phyloP scores from a whole-genome alignment of 2,329 filamentous ascomycete species.

The Thielaviopsis cerberus region DNA sequence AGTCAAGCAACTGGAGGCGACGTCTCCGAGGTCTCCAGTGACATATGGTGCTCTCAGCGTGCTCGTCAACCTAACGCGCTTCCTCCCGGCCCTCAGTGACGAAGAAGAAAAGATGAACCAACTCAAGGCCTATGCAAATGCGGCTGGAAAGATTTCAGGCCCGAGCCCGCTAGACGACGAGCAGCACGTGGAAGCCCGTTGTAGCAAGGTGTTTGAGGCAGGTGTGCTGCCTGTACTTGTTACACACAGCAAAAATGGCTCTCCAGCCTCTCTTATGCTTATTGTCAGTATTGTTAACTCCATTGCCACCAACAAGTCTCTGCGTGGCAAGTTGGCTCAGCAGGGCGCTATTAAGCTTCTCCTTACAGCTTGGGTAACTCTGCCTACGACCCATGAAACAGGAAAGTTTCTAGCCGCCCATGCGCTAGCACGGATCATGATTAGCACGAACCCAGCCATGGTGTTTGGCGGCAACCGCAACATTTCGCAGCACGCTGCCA shows the following conservation, averaged over 20 bases:
- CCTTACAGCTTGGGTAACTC: slow-evolving; percentile 47
- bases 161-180: slow-evolving; percentile 58
- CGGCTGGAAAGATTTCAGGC: slow-evolving; percentile 45
- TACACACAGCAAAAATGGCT: slow-evolving; percentile 53
- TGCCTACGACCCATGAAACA: slow-evolving; percentile 32
- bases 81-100: slow-evolving; percentile 59
- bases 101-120: slow-evolving; percentile 86
- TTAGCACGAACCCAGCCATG: slow-evolving; percentile 67
- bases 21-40: slow-evolving; percentile 45
- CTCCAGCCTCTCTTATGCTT: slow-evolving; percentile 50
- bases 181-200: slow-evolving; percentile 55
- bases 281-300: slow-evolving; percentile 61
- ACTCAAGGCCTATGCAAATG: slow-evolving; percentile 84
- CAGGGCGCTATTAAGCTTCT: slow-evolving; percentile 84
- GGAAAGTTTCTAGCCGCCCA: slow-evolving; percentile 49
- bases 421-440: slow-evolving; percentile 66
- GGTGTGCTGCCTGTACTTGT: slow-evolving; percentile 62
- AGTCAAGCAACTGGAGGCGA: slow-evolving; percentile 40
- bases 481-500: slow-evolving; percentile 57
- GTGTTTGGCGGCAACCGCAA: slow-evolving; percentile 66
- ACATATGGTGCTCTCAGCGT: slow-evolving; percentile 78
- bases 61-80: slow-evolving; percentile 66
- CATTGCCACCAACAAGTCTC: slow-evolving; percentile 52
- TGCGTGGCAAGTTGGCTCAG: slow-evolving; percentile 67
- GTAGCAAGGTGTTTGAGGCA: slow-evolving; percentile 59